Evolutionary conservation across 768 basidiomycete species (phyloP), one percentile per base, ranked within the genome.

Genomic region (Rhodotorula diobovata): DNA sequence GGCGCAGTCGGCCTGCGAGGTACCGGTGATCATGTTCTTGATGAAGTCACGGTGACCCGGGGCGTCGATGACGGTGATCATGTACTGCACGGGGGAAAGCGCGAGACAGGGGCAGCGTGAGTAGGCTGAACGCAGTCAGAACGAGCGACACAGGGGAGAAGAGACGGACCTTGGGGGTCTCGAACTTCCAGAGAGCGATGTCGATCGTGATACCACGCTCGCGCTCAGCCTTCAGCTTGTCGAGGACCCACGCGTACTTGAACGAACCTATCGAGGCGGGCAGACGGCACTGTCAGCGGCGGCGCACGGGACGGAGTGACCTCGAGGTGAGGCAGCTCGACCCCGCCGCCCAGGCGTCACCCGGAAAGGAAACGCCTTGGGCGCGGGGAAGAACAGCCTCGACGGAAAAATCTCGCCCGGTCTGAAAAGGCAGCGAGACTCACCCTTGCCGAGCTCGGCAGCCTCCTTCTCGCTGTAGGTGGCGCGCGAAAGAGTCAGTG

Each of bases 141-240:
- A 15, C 3, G 41, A 18, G 41, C 12, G 8, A 18, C 39, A 20
- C 46, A 35, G 32, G 34, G 61, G 62, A n/a, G 10, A n/a, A 50
- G 28, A 20, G n/a, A 87, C 86, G 87, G 81, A 98, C 72, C 82
- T 90, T 93, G 81, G 95, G 94, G 77, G 96, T 99, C 86, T 99
- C 96, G 89, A 99, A 99, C 85, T 98, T 98, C 96, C 95, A 99
- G 83, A 99, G 92, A 76, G 95, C 95, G 82, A 99, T 99, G 87
- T 99, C 95, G 82, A 99, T 99, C 80, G 95, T 99, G 86, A 99
- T 99, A 89, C 96, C 96, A 66, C 96, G 95, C 87, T 99, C 96
- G 85, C 96, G 95, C 88, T 99, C 96, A 79, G 96, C 96, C 89
- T 98, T 99, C 78, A 98, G 91, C 72, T 79, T 99, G 87, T 99